Percentiles rank a stretch among this genome's conserved stretches.
Conservation (phyloP, 805 yeast genomes). For the Kluyveromyces siamensis region DNA sequence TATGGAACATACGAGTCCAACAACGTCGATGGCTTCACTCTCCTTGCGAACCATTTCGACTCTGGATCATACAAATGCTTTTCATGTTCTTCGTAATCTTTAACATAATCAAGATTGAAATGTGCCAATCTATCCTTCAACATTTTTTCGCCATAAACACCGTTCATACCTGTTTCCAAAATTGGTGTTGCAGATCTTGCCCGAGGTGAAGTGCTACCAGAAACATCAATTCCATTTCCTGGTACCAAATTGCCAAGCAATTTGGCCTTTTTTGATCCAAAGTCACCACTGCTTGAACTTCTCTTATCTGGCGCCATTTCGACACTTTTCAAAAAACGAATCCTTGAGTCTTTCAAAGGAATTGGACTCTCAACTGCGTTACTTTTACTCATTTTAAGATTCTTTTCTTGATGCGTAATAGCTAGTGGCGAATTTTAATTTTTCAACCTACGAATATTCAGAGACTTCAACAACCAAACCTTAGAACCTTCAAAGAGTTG, state of each 20-base stretch:
- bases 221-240: not conserved
- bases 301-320: conserved; percentile 9
- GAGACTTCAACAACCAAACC: not conserved
- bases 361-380: conserved; percentile 10
- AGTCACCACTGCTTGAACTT: conserved; percentile 10
- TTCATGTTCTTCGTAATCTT: conserved; percentile 28
- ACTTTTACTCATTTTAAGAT: not conserved
- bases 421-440: not conserved
- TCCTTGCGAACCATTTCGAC: conserved; percentile 34
- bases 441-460: not conserved
- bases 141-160: conserved; percentile 16
- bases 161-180: conserved; percentile 10
- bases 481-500: not conserved
- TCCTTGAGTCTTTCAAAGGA: conserved; percentile 16
- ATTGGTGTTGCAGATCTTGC: conserved; percentile 21
- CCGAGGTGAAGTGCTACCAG: not conserved
- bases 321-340: conserved; percentile 10
- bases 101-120: conserved; percentile 47
- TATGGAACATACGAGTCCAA: conserved; percentile 55
- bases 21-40: conserved; percentile 25
- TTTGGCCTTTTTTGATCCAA: conserved; percentile 11
- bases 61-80: conserved; percentile 23
- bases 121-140: conserved; percentile 26
- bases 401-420: not conserved
- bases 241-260: conserved; percentile 1